Evolutionary conservation across 768 basidiomycete species (phyloP).

Genomic region (Harrya chromipes): DNA sequence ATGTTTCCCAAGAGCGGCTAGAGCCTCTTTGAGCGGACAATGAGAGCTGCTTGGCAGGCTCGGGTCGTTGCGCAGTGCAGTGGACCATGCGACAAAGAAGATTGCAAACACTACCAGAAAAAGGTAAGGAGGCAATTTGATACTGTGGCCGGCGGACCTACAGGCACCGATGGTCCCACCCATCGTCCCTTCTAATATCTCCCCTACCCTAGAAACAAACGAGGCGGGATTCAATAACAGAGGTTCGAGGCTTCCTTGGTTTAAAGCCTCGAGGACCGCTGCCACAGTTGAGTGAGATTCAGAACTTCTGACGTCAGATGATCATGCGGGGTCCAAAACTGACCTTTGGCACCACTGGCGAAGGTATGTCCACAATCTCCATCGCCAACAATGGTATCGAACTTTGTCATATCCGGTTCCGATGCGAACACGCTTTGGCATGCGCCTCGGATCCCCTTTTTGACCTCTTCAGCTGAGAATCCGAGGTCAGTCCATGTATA

Average conservation of each 20-base stretch:
- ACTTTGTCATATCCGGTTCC: slow-evolving; percentile 52
- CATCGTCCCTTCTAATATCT: slow-evolving; percentile 49
- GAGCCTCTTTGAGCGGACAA: slow-evolving; percentile 25
- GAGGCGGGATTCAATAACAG: slow-evolving; percentile 10
- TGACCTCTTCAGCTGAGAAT: slow-evolving; percentile 11
- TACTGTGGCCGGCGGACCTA: slow-evolving; percentile 29
- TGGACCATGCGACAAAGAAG: slow-evolving; percentile 40
- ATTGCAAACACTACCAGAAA: slow-evolving; percentile 40
- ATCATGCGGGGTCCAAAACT: neutral
- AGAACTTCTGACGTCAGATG: neutral
- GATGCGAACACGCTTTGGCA: slow-evolving; percentile 42
- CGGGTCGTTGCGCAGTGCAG: slow-evolving; percentile 5
- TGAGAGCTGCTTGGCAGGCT: neutral
- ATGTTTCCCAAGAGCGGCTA: slow-evolving; percentile 35
- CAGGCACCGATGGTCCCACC: slow-evolving; percentile 53
- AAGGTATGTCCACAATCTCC: slow-evolving; percentile 64
- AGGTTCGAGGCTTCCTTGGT: slow-evolving; percentile 25
- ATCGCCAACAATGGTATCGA: slow-evolving; percentile 60
- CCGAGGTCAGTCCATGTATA: slow-evolving; percentile 9
- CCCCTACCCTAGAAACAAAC: slow-evolving; percentile 34
- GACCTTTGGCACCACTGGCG: slow-evolving; percentile 43
- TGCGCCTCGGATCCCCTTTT: slow-evolving; percentile 26
- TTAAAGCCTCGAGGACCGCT: slow-evolving; percentile 35
- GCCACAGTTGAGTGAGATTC: neutral
- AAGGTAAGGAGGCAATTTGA: neutral